Evolutionary conservation across 2,329 filamentous ascomycete species (phyloP).

Genomic region (Cladorrhinum sp.): DNA sequence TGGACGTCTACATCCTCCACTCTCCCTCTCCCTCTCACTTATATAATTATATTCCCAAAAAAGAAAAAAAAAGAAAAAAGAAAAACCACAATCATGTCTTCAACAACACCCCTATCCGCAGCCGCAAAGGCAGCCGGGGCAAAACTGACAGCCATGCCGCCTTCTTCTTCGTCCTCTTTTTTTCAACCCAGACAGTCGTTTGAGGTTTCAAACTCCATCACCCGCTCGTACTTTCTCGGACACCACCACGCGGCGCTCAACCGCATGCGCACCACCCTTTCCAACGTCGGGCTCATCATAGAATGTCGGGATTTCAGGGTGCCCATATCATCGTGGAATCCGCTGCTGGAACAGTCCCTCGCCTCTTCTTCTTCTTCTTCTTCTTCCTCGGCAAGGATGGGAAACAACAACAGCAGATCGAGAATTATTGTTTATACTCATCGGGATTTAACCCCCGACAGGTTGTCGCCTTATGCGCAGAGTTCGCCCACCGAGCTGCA

Average conservation of each 20-base stretch:
- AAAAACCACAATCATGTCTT: slow-evolving; percentile 5
- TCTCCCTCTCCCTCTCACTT: too few relatives aligned
- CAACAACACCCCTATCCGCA: slow-evolving; percentile 8
- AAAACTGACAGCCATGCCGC: not conserved
- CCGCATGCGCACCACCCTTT: slow-evolving; percentile 78
- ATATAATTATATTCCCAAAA: too few relatives aligned
- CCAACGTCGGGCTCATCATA: slow-evolving; percentile 80
- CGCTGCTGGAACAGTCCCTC: slow-evolving; percentile 78
- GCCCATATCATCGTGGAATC: slow-evolving; percentile 85
- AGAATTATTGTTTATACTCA: slow-evolving; percentile 91
- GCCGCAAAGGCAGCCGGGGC: slow-evolving; percentile 12
- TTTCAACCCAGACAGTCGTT: slow-evolving; percentile 77
- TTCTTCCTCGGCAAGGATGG: slow-evolving; percentile 61
- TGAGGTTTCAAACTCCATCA: slow-evolving; percentile 68
- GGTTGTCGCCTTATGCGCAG: not conserved
- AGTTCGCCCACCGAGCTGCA: not conserved
- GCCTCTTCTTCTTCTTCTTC: too few relatives aligned
- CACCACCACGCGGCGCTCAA: slow-evolving; percentile 81
- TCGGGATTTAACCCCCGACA: slow-evolving; percentile 61
- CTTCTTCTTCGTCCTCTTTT: slow-evolving; percentile 39
- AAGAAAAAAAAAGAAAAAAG: not conserved
- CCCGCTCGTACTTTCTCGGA: slow-evolving; percentile 89
- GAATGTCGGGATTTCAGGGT: slow-evolving; percentile 94
- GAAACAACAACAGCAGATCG: slow-evolving; percentile 64
- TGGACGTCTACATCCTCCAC: too few relatives aligned